These are phyloP conservation scores for Auricularia sp. DNA, from an alignment of 768 basidiomycete genomes.

Conservation along the genomic window DNA sequence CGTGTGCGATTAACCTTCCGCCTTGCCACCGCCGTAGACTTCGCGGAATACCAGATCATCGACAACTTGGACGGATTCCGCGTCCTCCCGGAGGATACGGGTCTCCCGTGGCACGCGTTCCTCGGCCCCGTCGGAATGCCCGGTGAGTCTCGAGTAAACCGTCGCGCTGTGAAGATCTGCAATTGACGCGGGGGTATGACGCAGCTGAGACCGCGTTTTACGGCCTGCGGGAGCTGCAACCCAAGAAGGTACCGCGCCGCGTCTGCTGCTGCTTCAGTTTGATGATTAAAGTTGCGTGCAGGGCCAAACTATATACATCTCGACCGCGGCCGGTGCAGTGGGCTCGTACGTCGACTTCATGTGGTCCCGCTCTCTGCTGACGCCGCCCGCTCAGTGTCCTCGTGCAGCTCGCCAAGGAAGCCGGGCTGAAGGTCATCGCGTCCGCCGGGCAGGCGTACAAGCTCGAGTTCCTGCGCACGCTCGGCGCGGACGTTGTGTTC, in stretches of 20 bases:
- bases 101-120: conserved; percentile 39
- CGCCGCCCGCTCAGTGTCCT: conserved; percentile 8
- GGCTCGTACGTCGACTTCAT: background rate
- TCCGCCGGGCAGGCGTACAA: conserved; percentile 33
- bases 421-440: conserved; percentile 32
- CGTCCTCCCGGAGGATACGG: conserved; percentile 29
- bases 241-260: too few relatives aligned
- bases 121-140: conserved; percentile 41
- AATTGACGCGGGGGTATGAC: too few relatives aligned
- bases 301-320: background rate
- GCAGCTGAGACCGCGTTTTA: too few relatives aligned
- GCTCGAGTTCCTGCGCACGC: conserved; percentile 23
- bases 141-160: conserved; percentile 1
- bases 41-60: conserved; percentile 31
- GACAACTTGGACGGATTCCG: conserved; percentile 10
- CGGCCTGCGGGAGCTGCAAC: too few relatives aligned
- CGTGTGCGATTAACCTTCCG: background rate
- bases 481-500: conserved; percentile 29
- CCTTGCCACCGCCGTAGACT: conserved; percentile 16
- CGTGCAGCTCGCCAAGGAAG: conserved; percentile 29
- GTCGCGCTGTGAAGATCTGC: fast-evolving
- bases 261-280: too few relatives aligned
- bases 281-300: background rate
- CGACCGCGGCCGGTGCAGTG: background rate
- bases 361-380: background rate